phyloP scores from a whole-genome alignment of 306 rosid species.

The Sechiopsis laciniata region DNA sequence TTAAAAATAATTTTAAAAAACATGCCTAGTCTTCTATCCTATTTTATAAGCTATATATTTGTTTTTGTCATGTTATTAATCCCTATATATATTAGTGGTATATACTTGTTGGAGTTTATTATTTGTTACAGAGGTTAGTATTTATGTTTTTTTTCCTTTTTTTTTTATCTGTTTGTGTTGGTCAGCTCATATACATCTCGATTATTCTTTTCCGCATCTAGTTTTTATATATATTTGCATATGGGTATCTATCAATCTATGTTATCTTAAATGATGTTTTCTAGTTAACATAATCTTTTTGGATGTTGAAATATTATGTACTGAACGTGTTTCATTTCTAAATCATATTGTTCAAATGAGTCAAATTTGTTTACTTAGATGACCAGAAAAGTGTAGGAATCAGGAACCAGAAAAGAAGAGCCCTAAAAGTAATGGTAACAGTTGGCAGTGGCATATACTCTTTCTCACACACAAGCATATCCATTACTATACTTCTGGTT shows the following conservation, averaged over 20 bases:
- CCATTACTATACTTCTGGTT: not conserved
- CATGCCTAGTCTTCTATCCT: too few species aligned
- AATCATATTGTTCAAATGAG: not conserved
- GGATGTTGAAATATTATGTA: not conserved
- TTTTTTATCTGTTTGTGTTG: too few species aligned
- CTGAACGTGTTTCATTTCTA: not conserved
- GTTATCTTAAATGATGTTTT: not conserved
- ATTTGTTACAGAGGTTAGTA: too few species aligned
- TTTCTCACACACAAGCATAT: not conserved
- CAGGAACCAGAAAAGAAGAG: not conserved
- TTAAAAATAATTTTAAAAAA: too few species aligned
- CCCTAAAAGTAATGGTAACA: not conserved
- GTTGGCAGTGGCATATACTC: conserved; percentile 8
- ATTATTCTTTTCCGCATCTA: too few species aligned
- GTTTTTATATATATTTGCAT: too few species aligned
- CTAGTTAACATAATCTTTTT: not conserved
- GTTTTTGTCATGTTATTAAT: too few species aligned
- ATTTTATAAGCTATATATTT: too few species aligned
- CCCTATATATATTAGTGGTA: too few species aligned
- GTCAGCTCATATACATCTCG: too few species aligned
- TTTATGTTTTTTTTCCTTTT: too few species aligned
- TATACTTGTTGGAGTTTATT: too few species aligned
- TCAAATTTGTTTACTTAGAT: not conserved
- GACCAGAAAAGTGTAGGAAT: not conserved
- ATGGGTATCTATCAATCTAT: not conserved